Conservation (phyloP, 139 green algal species). For the Picochlorum sp. region DNA sequence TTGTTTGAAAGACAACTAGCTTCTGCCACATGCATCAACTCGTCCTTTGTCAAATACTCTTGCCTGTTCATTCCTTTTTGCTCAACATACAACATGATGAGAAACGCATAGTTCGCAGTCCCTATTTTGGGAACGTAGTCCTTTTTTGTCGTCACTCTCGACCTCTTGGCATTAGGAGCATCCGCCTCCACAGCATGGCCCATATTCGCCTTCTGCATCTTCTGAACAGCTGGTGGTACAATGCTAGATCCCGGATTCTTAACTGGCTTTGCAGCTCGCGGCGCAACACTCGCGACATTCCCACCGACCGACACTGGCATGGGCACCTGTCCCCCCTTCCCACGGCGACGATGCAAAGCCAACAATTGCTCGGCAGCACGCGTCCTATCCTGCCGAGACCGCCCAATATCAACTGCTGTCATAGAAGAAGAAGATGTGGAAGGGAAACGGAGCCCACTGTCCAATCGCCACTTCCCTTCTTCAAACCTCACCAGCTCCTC, state of each 20-base stretch:
- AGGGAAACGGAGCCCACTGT: too few relatives aligned
- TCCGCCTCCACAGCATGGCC: too few relatives aligned
- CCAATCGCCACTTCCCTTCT: neutral
- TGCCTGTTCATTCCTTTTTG: conserved; percentile 14
- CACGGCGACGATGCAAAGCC: neutral
- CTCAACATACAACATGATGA: conserved; percentile 41
- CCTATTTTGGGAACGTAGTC: conserved; percentile 50
- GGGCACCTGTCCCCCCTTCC: too few relatives aligned
- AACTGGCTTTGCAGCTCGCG: too few relatives aligned
- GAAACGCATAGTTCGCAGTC: conserved; percentile 62
- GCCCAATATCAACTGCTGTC: neutral
- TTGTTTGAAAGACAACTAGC: conserved; percentile 36
- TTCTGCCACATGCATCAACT: conserved; percentile 48
- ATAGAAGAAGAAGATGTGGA: neutral
- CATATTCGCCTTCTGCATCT: too few relatives aligned
- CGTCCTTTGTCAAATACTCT: conserved; percentile 41
- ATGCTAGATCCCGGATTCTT: too few relatives aligned
- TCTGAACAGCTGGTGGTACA: too few relatives aligned
- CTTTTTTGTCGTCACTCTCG: neutral
- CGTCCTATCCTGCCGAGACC: neutral
- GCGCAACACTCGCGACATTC: too few relatives aligned
- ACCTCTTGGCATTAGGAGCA: neutral
- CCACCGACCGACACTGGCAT: too few relatives aligned
- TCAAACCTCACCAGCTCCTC: conserved; percentile 19
- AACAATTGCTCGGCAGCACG: neutral